These are phyloP conservation scores for Cyclotella atomus DNA, from an alignment of 108 stramenopile species.

Conservation along the genomic window DNA sequence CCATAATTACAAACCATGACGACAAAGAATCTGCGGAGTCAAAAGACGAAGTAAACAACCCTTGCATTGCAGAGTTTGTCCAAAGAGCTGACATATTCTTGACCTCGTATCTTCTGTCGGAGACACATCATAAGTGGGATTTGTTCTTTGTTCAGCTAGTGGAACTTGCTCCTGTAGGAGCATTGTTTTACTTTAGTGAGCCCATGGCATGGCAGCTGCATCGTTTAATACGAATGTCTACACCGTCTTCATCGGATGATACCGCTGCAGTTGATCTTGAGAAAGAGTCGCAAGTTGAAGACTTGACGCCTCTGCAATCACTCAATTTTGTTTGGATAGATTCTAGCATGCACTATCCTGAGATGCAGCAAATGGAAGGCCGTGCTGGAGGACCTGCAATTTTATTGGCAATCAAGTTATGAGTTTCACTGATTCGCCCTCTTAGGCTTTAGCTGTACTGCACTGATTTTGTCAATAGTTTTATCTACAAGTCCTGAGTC, in stretches of 20 bases:
- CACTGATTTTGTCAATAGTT: too few species aligned
- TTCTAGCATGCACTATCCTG: constrained; percentile 66
- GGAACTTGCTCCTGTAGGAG: constrained; percentile 32
- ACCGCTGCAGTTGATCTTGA: background rate
- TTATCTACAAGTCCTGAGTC: too few species aligned
- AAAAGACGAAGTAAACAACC: background rate
- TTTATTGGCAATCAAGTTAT: constrained; percentile 51
- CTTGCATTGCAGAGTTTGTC: constrained; percentile 6
- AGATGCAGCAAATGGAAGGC: constrained; percentile 61
- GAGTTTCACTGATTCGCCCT: background rate
- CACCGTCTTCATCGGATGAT: background rate
- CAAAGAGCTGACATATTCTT: constrained; percentile 56
- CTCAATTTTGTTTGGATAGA: constrained; percentile 74
- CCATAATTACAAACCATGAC: background rate
- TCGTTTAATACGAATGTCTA: constrained; percentile 40
- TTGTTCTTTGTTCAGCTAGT: constrained; percentile 55
- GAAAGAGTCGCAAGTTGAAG: background rate
- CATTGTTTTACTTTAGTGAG: constrained; percentile 72
- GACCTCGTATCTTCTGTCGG: constrained; percentile 75
- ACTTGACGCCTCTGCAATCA: constrained; percentile 24
- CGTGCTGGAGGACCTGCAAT: constrained; percentile 71
- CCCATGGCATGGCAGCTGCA: constrained; percentile 83
- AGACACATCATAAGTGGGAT: constrained; percentile 72
- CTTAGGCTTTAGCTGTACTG: background rate
- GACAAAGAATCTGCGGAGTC: background rate